Conservation (phyloP, 2,329 filamentous ascomycete species). For the Stachybotrys chartarum region DNA sequence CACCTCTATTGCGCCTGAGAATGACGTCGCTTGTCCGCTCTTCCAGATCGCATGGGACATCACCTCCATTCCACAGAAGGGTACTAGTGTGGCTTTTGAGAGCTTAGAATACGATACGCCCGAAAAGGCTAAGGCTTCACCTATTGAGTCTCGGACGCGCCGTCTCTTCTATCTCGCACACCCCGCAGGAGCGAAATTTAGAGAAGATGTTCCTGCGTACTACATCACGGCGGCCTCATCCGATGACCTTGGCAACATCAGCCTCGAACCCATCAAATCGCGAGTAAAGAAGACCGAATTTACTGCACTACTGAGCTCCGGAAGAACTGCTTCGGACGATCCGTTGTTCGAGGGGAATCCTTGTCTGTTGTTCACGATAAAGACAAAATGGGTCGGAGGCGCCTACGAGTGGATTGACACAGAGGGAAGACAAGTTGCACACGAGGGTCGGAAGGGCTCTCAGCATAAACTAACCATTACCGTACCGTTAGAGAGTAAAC, state of each 20-base stretch:
- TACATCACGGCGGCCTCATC: neutral
- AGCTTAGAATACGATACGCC: neutral
- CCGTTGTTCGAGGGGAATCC: neutral
- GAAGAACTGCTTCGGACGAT: neutral
- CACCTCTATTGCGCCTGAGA: neutral
- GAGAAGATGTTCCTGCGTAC: neutral
- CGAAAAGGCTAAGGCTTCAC: neutral
- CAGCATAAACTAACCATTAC: neutral
- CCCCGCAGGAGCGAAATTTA: neutral
- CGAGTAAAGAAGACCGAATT: neutral
- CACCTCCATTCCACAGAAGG: neutral
- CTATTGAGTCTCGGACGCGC: neutral
- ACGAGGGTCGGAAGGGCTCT: neutral
- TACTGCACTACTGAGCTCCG: neutral
- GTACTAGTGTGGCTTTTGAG: neutral
- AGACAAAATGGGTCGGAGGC: neutral
- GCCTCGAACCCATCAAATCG: neutral
- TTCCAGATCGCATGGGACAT: neutral
- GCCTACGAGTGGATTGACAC: neutral
- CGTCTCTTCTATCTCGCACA: neutral
- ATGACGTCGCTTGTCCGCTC: neutral
- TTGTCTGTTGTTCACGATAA: neutral
- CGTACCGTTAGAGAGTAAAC: neutral
- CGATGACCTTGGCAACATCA: neutral
- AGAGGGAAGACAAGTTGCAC: neutral